A percentile compares a stretch with the other conserved stretches of the same genome.
phyloP scores from a whole-genome alignment of 1,284 basidiomycete species.

The Sporisorium iseilematis-ciliati region DNA sequence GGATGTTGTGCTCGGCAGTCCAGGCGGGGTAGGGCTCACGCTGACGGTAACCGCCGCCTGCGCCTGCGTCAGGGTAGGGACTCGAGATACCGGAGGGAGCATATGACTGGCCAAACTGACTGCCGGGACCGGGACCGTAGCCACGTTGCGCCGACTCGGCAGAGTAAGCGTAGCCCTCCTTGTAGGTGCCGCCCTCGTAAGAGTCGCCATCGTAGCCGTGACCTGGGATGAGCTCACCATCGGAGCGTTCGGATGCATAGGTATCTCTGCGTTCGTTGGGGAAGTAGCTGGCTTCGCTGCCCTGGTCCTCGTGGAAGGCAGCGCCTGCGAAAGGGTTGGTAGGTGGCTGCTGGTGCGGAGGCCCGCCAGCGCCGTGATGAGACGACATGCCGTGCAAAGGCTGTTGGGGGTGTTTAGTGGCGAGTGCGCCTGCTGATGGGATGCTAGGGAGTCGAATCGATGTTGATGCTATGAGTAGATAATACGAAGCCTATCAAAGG shows the following conservation, averaged over 20 bases:
- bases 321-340: slow-evolving; percentile 59
- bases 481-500: slow-evolving; percentile 21
- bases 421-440: slow-evolving; percentile 5
- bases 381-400: slow-evolving; percentile 42
- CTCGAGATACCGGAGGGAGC: slow-evolving; percentile 63
- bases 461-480: background rate
- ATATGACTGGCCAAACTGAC: slow-evolving; percentile 54
- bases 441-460: background rate
- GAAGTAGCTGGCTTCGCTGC: slow-evolving; percentile 58
- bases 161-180: slow-evolving; percentile 57
- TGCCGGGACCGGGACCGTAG: slow-evolving; percentile 54
- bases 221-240: slow-evolving; percentile 60
- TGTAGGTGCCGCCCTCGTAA: slow-evolving; percentile 60
- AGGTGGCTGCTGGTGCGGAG: slow-evolving; percentile 47
- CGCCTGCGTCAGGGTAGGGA: slow-evolving; percentile 51
- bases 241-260: slow-evolving; percentile 62
- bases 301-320: slow-evolving; percentile 57
- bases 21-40: slow-evolving; percentile 90
- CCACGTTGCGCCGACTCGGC: slow-evolving; percentile 54
- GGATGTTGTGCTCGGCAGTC: slow-evolving; percentile 90
- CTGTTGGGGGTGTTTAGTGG: slow-evolving; percentile 5
- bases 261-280: slow-evolving; percentile 63
- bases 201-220: slow-evolving; percentile 64
- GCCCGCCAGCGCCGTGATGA: slow-evolving; percentile 49
- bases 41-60: slow-evolving; percentile 63